Conservation (phyloP, 2,329 filamentous ascomycete species). For the Aspergillus sp. region DNA sequence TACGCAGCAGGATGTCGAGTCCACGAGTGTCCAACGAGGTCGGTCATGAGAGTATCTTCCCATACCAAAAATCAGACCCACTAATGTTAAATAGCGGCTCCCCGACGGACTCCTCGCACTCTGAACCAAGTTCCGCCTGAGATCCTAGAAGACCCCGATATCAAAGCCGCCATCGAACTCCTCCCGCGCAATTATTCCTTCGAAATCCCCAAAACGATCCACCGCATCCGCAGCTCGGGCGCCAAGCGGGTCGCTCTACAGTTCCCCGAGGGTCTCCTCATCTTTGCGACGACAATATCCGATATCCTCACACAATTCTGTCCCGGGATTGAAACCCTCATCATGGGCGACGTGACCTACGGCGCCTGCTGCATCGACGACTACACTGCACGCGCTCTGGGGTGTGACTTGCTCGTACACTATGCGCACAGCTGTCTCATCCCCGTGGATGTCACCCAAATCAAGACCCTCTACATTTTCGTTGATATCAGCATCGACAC, state of each 20-base stretch:
- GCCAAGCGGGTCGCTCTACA: constrained; percentile 88
- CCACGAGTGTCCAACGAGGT: constrained; percentile 51
- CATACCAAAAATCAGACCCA: constrained; percentile 6
- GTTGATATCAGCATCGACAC: constrained; percentile 97
- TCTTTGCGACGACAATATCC: constrained; percentile 96
- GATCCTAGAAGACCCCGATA: constrained; percentile 78
- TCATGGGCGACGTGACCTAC: constrained; percentile 99
- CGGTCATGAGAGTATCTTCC: constrained; percentile 18
- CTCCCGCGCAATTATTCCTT: constrained; percentile 97
- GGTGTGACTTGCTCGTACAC: constrained; percentile 91
- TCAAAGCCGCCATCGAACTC: constrained; percentile 82
- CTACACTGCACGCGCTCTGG: constrained; percentile 89
- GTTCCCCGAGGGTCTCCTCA: constrained; percentile 89
- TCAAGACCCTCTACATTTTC: constrained; percentile 96
- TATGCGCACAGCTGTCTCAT: constrained; percentile 97
- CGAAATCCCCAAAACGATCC: constrained; percentile 97
- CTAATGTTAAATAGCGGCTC: constrained; percentile 54
- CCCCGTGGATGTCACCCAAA: constrained; percentile 92
- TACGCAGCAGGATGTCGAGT: constrained; percentile 60
- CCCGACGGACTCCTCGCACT: constrained; percentile 71
- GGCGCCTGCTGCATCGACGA: constrained; percentile 98
- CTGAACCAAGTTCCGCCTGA: constrained; percentile 86
- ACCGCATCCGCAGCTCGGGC: constrained; percentile 77
- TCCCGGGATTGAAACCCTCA: constrained; percentile 83
- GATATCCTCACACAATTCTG: constrained; percentile 96